A percentile compares a stretch with the other conserved stretches of the same genome.
Evolutionary conservation across 2,329 filamentous ascomycete species (phyloP).

Genomic region (Hirsutella minnesotensis): DNA sequence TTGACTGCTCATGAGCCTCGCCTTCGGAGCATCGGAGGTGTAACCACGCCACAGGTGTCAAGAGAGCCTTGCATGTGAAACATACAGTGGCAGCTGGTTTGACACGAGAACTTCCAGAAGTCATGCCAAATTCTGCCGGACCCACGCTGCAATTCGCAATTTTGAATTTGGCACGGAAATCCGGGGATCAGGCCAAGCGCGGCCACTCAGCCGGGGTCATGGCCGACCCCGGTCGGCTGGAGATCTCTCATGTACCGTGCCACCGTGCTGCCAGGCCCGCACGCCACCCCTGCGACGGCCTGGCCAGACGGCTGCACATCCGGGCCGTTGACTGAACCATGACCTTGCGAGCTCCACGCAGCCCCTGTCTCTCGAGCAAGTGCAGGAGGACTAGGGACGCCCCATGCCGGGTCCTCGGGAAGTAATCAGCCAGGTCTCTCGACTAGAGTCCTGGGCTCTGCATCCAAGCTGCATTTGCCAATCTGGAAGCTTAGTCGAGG

Average conservation of each 20-base stretch:
- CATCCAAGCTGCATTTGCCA: neutral
- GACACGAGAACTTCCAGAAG: conserved; percentile 18
- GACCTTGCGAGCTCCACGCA: neutral
- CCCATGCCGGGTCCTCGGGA: neutral
- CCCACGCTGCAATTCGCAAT: conserved; percentile 7
- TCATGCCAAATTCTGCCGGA: conserved; percentile 12
- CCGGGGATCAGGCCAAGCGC: conserved; percentile 18
- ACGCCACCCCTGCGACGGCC: conserved; percentile 3
- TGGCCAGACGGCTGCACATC: conserved; percentile 23
- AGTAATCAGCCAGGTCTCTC: too few relatives aligned
- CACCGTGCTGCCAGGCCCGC: too few relatives aligned
- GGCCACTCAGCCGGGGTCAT: conserved; percentile 14
- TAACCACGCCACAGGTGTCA: neutral
- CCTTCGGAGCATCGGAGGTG: neutral
- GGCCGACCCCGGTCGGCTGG: conserved; percentile 15
- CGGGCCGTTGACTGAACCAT: conserved; percentile 19
- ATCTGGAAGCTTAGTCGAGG: neutral
- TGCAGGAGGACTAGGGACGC: neutral
- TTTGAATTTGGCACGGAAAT: conserved; percentile 13
- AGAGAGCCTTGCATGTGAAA: neutral
- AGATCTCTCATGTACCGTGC: conserved; percentile 7
- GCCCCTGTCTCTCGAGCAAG: neutral
- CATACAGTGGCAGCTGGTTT: neutral
- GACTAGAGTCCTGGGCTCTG: too few relatives aligned
- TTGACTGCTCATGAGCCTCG: neutral